These are phyloP conservation scores for Ligustrum vulgare DNA, from an alignment of 257 asterid genomes.

Conservation along the genomic window DNA sequence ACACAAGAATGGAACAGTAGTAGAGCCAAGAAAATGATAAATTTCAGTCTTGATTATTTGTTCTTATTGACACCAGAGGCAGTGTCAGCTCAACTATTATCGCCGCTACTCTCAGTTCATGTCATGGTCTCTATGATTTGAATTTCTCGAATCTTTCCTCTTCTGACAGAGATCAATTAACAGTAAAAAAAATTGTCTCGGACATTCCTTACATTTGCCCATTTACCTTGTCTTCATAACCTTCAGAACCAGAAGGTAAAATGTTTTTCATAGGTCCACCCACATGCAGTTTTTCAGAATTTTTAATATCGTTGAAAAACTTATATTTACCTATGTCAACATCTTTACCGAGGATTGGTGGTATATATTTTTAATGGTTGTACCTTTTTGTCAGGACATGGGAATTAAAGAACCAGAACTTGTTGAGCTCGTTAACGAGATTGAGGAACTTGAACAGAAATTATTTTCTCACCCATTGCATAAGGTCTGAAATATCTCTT, in stretches of 20 bases:
- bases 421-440: conserved; percentile 68
- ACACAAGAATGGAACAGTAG: neutral
- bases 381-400: conserved; percentile 66
- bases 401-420: conserved; percentile 78
- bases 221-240: neutral
- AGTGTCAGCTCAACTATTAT: neutral
- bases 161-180: neutral
- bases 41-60: neutral
- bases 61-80: neutral
- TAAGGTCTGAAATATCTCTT: conserved; percentile 51
- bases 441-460: conserved; percentile 81
- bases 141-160: conserved; percentile 1
- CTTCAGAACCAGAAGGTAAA: neutral
- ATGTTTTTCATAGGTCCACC: neutral
- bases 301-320: conserved; percentile 5
- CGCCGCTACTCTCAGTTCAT: conserved; percentile 1
- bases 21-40: neutral
- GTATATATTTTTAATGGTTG: conserved; percentile 13
- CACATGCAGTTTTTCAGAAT: neutral
- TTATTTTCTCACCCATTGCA: conserved; percentile 74
- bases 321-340: neutral
- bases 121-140: neutral
- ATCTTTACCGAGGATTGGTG: conserved; percentile 12
- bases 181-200: neutral
- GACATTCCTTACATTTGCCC: neutral